Base-by-base conservation (phyloP, 2,329 filamentous ascomycete species). In the Arachnopeziza araneosa region DNA sequence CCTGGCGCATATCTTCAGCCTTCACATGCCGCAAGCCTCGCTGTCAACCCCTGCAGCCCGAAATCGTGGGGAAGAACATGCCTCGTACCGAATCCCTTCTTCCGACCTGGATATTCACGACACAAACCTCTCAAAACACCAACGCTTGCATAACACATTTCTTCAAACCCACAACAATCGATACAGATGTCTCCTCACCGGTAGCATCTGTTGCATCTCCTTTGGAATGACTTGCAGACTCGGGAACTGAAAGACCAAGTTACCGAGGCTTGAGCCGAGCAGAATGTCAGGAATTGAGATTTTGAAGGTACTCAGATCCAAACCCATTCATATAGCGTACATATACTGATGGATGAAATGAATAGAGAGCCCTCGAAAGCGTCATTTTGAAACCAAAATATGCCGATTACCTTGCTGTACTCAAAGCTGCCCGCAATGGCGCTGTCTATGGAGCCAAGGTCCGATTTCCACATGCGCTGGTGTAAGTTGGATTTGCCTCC, bases 381-480 rank as follows among this genome's bases (percentile, higher is more conserved):
- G 81, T 96, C 59, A 80, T 93, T 67, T 83, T 95, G 63, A 86
- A 98, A 73, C 92, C 93, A 6, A 82, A 85, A 67, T 90, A 96
- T 77, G 91, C 95, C 70, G 91, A 95, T 70, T 74, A 92, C 59
- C 84, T 99, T 63, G 85, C 90, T 60, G 81, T 99, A 67, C 75
- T 96, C 75, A 99, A 99, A 83, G 91, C 87, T 70, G 89, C 95
- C 67, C 91, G 95, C 77, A 99, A 98, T 85, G 95, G 95, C 75
- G 87, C 93, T 66, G 91, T 99, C 64, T 99, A 99, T 77, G 95
- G 95, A 63, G 86, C 90, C 70, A 98, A 98, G 84, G 91, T 99
- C 75, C 93, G 95, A 65, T 98, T 99, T 78, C 95, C 95, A 66
- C 95, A 99, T 78, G 95, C 95, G 63, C 83, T 99, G 68, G 95